Conservation (phyloP, 1,284 basidiomycete genomes). For the Rhodofomes roseus region DNA sequence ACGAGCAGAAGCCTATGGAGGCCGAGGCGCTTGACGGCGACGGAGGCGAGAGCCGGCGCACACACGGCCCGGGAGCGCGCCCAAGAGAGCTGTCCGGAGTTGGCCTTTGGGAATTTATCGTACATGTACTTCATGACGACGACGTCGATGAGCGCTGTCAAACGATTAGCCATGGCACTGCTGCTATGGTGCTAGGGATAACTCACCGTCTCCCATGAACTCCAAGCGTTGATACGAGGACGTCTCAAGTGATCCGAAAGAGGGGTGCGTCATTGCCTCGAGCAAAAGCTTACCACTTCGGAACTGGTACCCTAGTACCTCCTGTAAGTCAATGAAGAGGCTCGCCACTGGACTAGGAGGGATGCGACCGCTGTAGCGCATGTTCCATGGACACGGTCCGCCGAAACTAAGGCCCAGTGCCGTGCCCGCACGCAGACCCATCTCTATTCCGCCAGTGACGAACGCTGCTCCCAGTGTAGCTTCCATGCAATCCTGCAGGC, state of each 20-base stretch:
- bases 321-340: conserved; percentile 56
- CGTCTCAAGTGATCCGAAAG: conserved; percentile 51
- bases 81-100: conserved; percentile 70
- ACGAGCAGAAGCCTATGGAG: conserved; percentile 72
- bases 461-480: conserved; percentile 75
- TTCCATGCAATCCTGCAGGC: conserved; percentile 84
- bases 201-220: conserved; percentile 80
- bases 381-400: conserved; percentile 56
- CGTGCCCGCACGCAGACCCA: conserved; percentile 62
- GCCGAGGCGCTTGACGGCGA: conserved; percentile 60
- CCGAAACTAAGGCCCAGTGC: conserved; percentile 70
- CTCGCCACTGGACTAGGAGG: conserved; percentile 35
- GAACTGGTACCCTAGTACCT: conserved; percentile 68
- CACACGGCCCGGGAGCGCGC: conserved; percentile 73
- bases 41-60: conserved; percentile 62
- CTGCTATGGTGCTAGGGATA: neutral
- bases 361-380: conserved; percentile 40
- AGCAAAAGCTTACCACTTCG: conserved; percentile 56
- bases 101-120: conserved; percentile 62
- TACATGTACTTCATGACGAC: conserved; percentile 73
- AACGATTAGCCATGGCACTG: neutral
- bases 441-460: conserved; percentile 62
- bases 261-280: conserved; percentile 81
- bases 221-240: conserved; percentile 81
- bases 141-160: conserved; percentile 69